These are phyloP conservation scores for Taphrina confusa DNA, from an alignment of 1,139 yeast species.

Conservation along the genomic window DNA sequence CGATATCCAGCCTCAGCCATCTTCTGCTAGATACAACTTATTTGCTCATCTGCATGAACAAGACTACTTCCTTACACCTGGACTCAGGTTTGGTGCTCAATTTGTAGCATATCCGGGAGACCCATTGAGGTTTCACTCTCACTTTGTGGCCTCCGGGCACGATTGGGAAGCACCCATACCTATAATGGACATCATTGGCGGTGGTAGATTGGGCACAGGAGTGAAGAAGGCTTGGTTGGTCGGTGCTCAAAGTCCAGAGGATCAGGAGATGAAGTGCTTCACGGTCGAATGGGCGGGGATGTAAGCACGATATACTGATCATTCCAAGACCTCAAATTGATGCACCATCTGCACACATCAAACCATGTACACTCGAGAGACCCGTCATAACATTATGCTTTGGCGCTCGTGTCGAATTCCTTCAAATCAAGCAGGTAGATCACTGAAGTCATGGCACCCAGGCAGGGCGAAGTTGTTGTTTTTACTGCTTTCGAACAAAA, in stretches of 20 bases:
- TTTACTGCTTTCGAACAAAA: neutral
- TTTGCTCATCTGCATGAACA: constrained; percentile 52
- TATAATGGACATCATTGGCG: constrained; percentile 63
- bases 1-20: neutral
- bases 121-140: constrained; percentile 86
- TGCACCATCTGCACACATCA: too few species aligned
- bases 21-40: constrained; percentile 41
- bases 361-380: too few species aligned
- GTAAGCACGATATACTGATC: constrained; percentile 50
- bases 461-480: neutral
- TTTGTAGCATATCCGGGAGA: constrained; percentile 94
- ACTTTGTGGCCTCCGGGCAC: constrained; percentile 65
- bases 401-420: too few species aligned
- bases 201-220: constrained; percentile 88
- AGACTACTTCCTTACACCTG: constrained; percentile 71
- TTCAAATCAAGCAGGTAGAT: too few species aligned
- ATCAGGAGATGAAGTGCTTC: constrained; percentile 48
- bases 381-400: too few species aligned
- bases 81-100: constrained; percentile 85
- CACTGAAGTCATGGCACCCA: too few species aligned
- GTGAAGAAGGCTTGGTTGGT: constrained; percentile 85
- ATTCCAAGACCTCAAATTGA: too few species aligned
- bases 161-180: constrained; percentile 57
- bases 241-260: constrained; percentile 49
- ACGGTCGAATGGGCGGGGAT: constrained; percentile 84